Conservation (phyloP, 768 basidiomycete genomes). For the Phallus indusiatus region DNA sequence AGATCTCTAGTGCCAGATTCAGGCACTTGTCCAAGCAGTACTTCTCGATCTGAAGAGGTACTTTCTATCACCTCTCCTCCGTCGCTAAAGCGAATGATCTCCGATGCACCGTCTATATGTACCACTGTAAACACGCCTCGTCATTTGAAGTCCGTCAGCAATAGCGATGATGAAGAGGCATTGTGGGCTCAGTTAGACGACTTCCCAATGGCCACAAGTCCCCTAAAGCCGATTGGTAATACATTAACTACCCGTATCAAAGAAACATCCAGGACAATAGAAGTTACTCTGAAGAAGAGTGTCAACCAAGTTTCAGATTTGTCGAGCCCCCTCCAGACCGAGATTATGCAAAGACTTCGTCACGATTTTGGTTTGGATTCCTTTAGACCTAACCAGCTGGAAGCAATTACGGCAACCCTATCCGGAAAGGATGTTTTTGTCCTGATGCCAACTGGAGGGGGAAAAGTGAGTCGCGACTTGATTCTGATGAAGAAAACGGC, state of each 20-base stretch:
- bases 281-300: not conserved
- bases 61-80: not conserved
- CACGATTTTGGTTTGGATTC: constrained; percentile 49
- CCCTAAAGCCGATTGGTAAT: constrained; percentile 2
- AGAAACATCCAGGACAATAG: constrained; percentile 1
- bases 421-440: constrained; percentile 83
- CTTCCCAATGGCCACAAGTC: not conserved
- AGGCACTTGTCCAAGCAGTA: not conserved
- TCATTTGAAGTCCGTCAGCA: not conserved
- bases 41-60: not conserved
- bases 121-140: not conserved
- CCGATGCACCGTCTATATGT: not conserved
- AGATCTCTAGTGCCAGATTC: not conserved
- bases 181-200: constrained; percentile 8
- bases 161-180: constrained; percentile 6
- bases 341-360: constrained; percentile 46
- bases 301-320: not conserved
- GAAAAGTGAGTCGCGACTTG: constrained; percentile 77
- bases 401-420: constrained; percentile 75
- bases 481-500: not conserved
- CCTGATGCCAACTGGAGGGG: constrained; percentile 93
- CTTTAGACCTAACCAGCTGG: constrained; percentile 81
- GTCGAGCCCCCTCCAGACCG: constrained; percentile 29
- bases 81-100: not conserved
- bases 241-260: not conserved